phyloP scores from a whole-genome alignment of 2,329 filamentous ascomycete genomes.

The Metarhizium album region DNA sequence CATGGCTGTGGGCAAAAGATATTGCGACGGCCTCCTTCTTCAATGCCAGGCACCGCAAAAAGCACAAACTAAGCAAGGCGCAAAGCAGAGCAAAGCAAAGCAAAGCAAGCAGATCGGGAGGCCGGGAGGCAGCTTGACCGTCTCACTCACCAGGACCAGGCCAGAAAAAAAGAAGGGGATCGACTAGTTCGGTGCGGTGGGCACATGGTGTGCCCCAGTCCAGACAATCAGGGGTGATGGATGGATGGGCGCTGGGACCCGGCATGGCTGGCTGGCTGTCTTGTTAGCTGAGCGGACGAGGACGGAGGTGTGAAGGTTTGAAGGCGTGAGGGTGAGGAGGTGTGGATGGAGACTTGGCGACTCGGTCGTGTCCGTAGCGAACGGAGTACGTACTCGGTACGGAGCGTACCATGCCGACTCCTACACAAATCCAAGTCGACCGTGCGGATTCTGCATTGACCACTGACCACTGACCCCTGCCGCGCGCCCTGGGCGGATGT shows the following conservation, averaged over 20 bases:
- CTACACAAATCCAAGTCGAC: too few relatives aligned
- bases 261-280: background rate
- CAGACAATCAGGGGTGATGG: background rate
- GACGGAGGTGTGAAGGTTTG: background rate
- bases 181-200: constrained; percentile 3
- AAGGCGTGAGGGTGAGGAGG: background rate
- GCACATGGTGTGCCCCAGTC: background rate
- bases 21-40: background rate
- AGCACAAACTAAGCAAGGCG: too few relatives aligned
- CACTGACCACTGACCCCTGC: too few relatives aligned
- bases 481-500: too few relatives aligned
- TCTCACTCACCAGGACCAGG: too few relatives aligned
- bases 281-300: background rate
- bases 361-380: too few relatives aligned
- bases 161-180: constrained; percentile 4
- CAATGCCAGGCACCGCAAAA: background rate
- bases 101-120: constrained; percentile 4
- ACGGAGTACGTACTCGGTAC: too few relatives aligned
- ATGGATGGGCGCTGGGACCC: background rate
- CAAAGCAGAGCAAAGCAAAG: too few relatives aligned
- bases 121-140: background rate
- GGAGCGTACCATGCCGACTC: too few relatives aligned
- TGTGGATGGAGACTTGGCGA: background rate
- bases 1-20: background rate
- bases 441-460: too few relatives aligned